Base-by-base conservation (phyloP, 495 filamentous ascomycete genomes). In the Hyaloscypha variabilis region DNA sequence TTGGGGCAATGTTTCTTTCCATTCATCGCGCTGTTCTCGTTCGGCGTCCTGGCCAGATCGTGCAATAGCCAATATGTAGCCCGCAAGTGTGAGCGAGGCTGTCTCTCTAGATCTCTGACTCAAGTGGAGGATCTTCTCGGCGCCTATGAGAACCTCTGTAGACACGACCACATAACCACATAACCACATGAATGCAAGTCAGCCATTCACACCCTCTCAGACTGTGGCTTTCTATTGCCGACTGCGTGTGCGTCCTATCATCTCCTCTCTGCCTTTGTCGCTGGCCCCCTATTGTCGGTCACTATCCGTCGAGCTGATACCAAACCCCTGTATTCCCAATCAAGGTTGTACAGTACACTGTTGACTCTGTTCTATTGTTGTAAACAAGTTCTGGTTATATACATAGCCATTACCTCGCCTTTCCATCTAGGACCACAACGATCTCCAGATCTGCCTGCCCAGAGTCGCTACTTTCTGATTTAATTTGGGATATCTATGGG, bases 221-320 rank as follows among this genome's bases (percentile, higher is more conserved):
- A n/a, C 49, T 52, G 39, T 51, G 36, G 21, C 30, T 62, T 50
- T 8, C 26, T 52, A 46, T 29, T 29, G 46, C 23, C 26, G 49
- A 54, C 25, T 10, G 25, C 30, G 26, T 62, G 46, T 46, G 23
- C 25, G 53, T 53, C 46, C 59, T 62, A 62, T 62, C 39, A 31
- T 52, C 25, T 29, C 50, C 52, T 14, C 39, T 3, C 39, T 19
- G 24, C 30, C 46, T 46, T 8, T 54, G 25, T 28, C 26, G 51
- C 17, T 54, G 51, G 51, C 51, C 51, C 51, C 51, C 51, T 54
- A 13, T 25, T 54, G 11, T 28, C 51, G 1, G 51, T 46, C 17
- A 4, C 39, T 46, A 46, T 46, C 39, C 39, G 4, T 17, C 39
- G 39, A 46, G 39, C 39, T 46, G 39, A 46, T 6, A 14, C 13